A percentile compares a stretch with the other conserved stretches of the same genome.
Conservation (phyloP, 1,284 basidiomycete species). For the Moniliella sp. region DNA sequence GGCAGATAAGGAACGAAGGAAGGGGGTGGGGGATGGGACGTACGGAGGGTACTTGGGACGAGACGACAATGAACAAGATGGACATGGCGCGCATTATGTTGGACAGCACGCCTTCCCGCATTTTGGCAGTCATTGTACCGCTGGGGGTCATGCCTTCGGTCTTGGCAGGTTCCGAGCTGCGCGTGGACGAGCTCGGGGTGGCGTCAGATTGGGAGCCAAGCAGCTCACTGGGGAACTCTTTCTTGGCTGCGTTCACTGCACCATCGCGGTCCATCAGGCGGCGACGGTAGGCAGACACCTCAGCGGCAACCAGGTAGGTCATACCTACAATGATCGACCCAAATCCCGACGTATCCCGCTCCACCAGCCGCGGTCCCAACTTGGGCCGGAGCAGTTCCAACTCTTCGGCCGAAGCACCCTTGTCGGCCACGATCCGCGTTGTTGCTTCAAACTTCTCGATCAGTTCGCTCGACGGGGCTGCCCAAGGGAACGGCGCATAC, state of each 20-base stretch:
- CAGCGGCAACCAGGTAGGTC: conserved; percentile 18
- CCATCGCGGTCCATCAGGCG: background rate
- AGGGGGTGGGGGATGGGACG: conserved; percentile 27
- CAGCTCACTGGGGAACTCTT: too few relatives aligned
- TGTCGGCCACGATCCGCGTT: conserved; percentile 15
- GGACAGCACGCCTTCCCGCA: conserved; percentile 41
- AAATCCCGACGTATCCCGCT: conserved; percentile 18
- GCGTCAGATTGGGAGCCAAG: too few relatives aligned
- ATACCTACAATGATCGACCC: conserved; percentile 22
- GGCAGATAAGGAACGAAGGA: background rate
- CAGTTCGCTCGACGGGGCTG: conserved; percentile 5
- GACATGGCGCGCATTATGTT: conserved; percentile 45
- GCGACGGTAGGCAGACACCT: conserved; percentile 6
- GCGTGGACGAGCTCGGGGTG: conserved; percentile 2
- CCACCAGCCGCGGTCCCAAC: conserved; percentile 20
- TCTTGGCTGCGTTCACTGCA: background rate
- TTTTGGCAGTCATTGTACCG: conserved; percentile 1
- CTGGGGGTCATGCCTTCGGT: background rate
- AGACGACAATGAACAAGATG: conserved; percentile 52
- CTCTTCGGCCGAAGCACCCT: conserved; percentile 14
- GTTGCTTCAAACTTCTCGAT: conserved; percentile 11
- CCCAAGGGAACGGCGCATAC: background rate
- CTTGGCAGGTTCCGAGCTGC: background rate
- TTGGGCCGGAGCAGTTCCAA: conserved; percentile 12
- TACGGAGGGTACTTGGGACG: conserved; percentile 58